Evolutionary conservation across 148 eudicot genomes (phyloP).

Genomic region (Nepenthes mirabilis): DNA sequence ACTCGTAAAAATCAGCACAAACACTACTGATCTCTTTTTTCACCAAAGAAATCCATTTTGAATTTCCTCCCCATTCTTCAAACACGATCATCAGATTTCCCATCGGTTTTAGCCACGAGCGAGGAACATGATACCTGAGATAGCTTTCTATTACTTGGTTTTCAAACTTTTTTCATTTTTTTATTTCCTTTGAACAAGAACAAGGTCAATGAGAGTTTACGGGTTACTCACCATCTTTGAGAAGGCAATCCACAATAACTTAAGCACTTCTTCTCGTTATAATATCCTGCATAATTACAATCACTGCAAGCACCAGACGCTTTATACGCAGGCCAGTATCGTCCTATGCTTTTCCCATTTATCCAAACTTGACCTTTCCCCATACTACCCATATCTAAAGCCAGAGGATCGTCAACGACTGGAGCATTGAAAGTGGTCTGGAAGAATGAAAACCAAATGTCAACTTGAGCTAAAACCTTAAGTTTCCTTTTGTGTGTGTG

Average conservation of each 20-base stretch:
- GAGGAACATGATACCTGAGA: constrained; percentile 85
- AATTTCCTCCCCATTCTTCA: constrained; percentile 81
- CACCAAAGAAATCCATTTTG: constrained; percentile 55
- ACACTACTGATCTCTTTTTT: constrained; percentile 54
- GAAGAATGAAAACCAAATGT: neutral
- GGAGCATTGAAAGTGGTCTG: constrained; percentile 66
- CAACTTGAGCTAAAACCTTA: neutral
- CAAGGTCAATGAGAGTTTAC: neutral
- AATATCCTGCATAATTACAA: constrained; percentile 63
- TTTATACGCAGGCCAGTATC: constrained; percentile 72
- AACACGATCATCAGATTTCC: constrained; percentile 68
- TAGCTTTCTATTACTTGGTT: neutral
- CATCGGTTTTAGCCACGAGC: constrained; percentile 65
- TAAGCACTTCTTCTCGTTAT: constrained; percentile 60
- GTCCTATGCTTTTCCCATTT: constrained; percentile 68
- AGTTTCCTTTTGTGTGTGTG: too few relatives aligned
- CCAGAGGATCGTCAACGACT: constrained; percentile 58
- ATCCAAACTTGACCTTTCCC: constrained; percentile 89
- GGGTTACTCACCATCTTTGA: constrained; percentile 59
- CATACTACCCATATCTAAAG: constrained; percentile 68
- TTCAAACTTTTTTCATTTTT: neutral
- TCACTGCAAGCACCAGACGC: constrained; percentile 54
- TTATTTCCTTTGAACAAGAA: neutral
- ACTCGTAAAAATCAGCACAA: constrained; percentile 53
- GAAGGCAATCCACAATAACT: constrained; percentile 68